Base-by-base conservation (phyloP, 345 rosid genomes). In the Euphorbia pulcherrima region DNA sequence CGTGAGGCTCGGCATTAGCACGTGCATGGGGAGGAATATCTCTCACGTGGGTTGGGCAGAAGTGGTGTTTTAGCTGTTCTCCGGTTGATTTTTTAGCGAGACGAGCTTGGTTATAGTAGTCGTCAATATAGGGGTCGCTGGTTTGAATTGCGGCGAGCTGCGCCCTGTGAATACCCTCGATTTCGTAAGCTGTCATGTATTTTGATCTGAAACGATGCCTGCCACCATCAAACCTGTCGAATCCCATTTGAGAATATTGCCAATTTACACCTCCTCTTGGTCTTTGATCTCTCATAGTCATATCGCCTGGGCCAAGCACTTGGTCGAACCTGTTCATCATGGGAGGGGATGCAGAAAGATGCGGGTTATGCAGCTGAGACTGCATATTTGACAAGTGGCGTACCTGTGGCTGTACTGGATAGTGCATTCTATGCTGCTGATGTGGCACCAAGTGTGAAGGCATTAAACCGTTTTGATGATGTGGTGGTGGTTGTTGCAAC, bases 81-180 rank as follows among this genome's bases (percentile, higher is more conserved):
- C 97, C 88, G 3, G 81, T 80, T 48, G 88, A 79, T 76, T 92
- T 95, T 79, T 84, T 95, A 13, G 93, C 84, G 65, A 92, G 89
- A 80, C 89, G 79, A 50, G 93, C 99, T 83, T 89, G 99, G 79
- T 92, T 84, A 73, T 95, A 92, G 77, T 87, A 95, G 82, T 95
- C 99, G 76, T 92, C 99, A 52, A 92, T 87, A 33, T 95, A 95
- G 0, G 99, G 99, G 63, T 95, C 97, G 67, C 87, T 92, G 81
- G 93, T 87, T 75, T 92, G 92, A 24, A 93, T 88, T 14, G 99
- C 96, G 71, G 82, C 89, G 70, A 86, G 90, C 80, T 95, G 99
- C 87, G 87, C 86, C 75, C 97, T 87, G 44, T 88, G 83, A 74
- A 92, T 92, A 65, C 81, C 77, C 70, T 95, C 99, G 67, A 95